A percentile compares a stretch with the other conserved stretches of the same genome.
Conservation (phyloP, 2,329 filamentous ascomycete genomes). For the Apiospora rasikravindrae region DNA sequence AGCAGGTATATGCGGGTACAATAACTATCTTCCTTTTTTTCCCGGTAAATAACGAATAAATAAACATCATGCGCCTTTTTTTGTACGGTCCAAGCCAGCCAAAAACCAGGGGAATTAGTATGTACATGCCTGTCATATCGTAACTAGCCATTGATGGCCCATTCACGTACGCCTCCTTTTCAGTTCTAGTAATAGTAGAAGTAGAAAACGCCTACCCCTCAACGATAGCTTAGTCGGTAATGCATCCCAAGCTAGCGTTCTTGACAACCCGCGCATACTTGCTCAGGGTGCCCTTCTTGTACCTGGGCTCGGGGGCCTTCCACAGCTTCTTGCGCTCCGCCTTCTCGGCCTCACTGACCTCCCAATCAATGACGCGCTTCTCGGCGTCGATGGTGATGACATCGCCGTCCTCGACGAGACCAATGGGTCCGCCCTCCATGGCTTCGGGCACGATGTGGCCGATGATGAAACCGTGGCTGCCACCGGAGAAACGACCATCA, state of each 20-base stretch:
- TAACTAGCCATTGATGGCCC: not conserved
- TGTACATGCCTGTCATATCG: slow-evolving; percentile 10
- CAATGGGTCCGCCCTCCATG: slow-evolving; percentile 84
- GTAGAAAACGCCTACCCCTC: no score
- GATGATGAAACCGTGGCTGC: slow-evolving; percentile 85
- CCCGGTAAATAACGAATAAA: not conserved
- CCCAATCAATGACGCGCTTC: slow-evolving; percentile 69
- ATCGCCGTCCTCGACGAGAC: slow-evolving; percentile 81
- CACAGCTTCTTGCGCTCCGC: slow-evolving; percentile 61
- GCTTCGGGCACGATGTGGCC: slow-evolving; percentile 89
- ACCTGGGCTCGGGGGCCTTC: slow-evolving; percentile 64
- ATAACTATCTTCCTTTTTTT: not conserved
- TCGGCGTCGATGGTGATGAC: slow-evolving; percentile 83
- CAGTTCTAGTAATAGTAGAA: not conserved
- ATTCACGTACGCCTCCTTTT: not conserved
- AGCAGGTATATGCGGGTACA: not conserved
- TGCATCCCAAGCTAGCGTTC: slow-evolving; percentile 64
- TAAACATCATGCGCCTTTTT: slow-evolving; percentile 15
- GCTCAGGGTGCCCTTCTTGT: slow-evolving; percentile 68
- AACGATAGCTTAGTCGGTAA: slow-evolving; percentile 46
- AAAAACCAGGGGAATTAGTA: slow-evolving; percentile 7
- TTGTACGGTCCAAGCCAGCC: slow-evolving; percentile 16
- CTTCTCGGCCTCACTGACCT: slow-evolving; percentile 70
- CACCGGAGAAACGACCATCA: slow-evolving; percentile 79
- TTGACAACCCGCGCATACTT: slow-evolving; percentile 71